Percentiles rank a stretch among this genome's conserved stretches.
phyloP scores from a whole-genome alignment of 2,329 filamentous ascomycete species.

The Leptographium radiaticola region DNA sequence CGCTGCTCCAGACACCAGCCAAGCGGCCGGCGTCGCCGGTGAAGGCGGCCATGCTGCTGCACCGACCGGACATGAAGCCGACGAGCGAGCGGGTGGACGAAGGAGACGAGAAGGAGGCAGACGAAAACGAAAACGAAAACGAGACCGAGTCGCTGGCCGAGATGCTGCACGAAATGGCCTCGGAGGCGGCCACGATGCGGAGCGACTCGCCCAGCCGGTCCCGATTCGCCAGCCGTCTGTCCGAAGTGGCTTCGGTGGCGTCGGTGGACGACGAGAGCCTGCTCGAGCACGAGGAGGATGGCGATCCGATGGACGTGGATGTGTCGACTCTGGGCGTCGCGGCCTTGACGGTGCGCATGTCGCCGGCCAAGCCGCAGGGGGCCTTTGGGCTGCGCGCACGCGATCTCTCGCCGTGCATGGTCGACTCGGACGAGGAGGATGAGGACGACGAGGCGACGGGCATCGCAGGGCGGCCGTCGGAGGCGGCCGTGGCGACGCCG shows the following conservation, averaged over 20 bases:
- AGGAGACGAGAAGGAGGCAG: slow-evolving; percentile 8
- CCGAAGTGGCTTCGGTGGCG: slow-evolving; percentile 11
- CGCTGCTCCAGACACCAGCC: slow-evolving; percentile 33
- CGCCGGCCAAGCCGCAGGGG: slow-evolving; percentile 18
- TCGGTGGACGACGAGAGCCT: not conserved
- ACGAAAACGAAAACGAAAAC: slow-evolving; percentile 8
- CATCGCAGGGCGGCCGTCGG: not conserved
- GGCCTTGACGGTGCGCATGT: slow-evolving; percentile 1
- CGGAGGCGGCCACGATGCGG: slow-evolving; percentile 9
- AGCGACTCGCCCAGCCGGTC: slow-evolving; percentile 16
- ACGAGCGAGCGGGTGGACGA: slow-evolving; percentile 1
- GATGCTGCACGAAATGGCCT: slow-evolving; percentile 10
- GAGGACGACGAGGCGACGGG: slow-evolving; percentile 32
- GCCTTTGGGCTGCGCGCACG: slow-evolving; percentile 34
- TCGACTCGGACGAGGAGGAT: slow-evolving; percentile 44
- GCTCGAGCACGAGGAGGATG: not conserved
- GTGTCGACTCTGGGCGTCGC: slow-evolving; percentile 15
- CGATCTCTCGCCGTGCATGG: slow-evolving; percentile 33
- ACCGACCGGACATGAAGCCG: slow-evolving; percentile 14
- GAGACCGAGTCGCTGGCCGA: slow-evolving; percentile 7
- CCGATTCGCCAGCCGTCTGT: slow-evolving; percentile 23
- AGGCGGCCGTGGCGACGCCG: slow-evolving; percentile 27
- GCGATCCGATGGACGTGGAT: slow-evolving; percentile 15
- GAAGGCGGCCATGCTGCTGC: slow-evolving; percentile 22
- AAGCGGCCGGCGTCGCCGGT: slow-evolving; percentile 20